phyloP scores from a whole-genome alignment of 2,329 filamentous ascomycete genomes.

The Aspergillus hiratsukae region DNA sequence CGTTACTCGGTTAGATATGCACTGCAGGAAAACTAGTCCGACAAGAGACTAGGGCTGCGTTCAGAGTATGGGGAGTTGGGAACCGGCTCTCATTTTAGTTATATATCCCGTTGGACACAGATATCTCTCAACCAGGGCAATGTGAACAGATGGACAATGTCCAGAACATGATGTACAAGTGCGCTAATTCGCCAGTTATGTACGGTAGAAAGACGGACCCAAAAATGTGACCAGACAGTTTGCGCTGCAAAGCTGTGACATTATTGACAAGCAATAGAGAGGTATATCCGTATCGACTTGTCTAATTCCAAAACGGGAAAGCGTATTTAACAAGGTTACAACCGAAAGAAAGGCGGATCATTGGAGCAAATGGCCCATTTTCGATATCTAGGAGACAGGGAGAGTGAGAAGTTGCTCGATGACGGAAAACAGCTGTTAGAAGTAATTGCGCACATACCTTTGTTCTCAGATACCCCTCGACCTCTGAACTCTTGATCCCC shows the following conservation, averaged over 20 bases:
- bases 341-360: constrained; percentile 18
- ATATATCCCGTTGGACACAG: no score
- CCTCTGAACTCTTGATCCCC: constrained; percentile 80
- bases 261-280: constrained; percentile 1
- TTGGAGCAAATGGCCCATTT: constrained; percentile 74
- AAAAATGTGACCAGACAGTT: not conserved
- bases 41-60: not conserved
- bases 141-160: no score
- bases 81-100: not conserved
- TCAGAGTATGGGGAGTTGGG: not conserved
- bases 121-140: no score
- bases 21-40: not conserved
- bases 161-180: not conserved
- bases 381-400: constrained; percentile 60
- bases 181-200: not conserved
- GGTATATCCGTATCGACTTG: not conserved
- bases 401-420: not conserved
- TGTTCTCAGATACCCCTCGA: constrained; percentile 89
- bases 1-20: not conserved
- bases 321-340: not conserved
- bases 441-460: constrained; percentile 60
- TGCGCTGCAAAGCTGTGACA: not conserved
- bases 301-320: constrained; percentile 1
- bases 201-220: not conserved
- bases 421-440: not conserved